Evolutionary conservation across 441 rosid genomes (phyloP).

Genomic region (Erodium texanum): DNA sequence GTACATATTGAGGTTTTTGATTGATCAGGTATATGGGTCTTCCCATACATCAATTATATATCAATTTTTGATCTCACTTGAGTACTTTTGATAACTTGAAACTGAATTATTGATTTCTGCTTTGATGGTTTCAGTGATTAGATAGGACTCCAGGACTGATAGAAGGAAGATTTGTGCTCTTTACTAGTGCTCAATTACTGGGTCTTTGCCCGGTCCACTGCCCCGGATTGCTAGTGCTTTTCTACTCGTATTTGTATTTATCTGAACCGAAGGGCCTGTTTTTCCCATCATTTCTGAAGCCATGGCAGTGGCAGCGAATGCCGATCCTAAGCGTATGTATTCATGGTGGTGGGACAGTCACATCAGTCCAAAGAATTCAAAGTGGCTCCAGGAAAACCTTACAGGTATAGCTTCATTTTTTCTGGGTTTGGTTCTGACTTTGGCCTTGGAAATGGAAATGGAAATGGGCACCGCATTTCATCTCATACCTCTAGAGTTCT

Average conservation of each 20-base stretch:
- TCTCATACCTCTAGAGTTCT: too few species aligned
- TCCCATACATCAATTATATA: background rate
- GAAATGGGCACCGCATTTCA: too few species aligned
- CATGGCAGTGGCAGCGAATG: slow-evolving; percentile 40
- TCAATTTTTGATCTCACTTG: background rate
- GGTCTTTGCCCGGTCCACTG: background rate
- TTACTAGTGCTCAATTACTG: background rate
- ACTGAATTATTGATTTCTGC: background rate
- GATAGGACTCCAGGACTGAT: background rate
- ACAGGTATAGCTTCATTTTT: slow-evolving; percentile 32
- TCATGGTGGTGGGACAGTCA: slow-evolving; percentile 91
- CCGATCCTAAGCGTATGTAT: slow-evolving; percentile 45
- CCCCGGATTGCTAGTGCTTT: background rate
- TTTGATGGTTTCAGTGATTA: background rate
- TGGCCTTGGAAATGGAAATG: background rate
- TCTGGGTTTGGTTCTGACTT: background rate
- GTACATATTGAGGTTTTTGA: background rate
- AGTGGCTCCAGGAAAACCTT: slow-evolving; percentile 80
- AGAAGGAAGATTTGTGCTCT: background rate
- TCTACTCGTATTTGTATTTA: background rate
- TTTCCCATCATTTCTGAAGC: slow-evolving; percentile 25
- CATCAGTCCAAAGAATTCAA: slow-evolving; percentile 63
- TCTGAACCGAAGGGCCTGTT: background rate
- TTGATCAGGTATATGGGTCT: background rate
- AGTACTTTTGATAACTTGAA: background rate